Conservation (phyloP, 306 rosid species). For the Vicia faba region DNA sequence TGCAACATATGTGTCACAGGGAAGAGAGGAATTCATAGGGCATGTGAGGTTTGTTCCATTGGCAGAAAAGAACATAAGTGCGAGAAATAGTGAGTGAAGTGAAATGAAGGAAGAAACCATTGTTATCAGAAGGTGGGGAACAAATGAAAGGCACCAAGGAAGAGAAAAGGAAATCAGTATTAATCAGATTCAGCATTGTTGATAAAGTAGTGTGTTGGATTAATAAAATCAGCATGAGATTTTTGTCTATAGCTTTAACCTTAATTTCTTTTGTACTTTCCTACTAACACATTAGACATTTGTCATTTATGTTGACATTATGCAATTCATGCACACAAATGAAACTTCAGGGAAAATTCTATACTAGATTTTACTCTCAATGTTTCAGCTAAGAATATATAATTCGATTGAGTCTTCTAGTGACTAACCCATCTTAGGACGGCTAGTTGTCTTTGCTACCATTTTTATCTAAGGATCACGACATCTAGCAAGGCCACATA, state of each 20-base stretch:
- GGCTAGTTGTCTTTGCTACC: constrained; percentile 42
- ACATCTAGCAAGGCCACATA: too few species aligned
- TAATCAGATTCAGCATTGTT: background rate
- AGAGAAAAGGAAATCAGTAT: constrained; percentile 4
- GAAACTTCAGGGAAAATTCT: constrained; percentile 25
- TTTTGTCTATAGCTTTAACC: constrained; percentile 27
- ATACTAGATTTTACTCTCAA: background rate
- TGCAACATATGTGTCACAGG: constrained; percentile 55
- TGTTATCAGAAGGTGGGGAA: constrained; percentile 15
- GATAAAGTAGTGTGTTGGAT: constrained; percentile 14
- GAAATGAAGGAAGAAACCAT: constrained; percentile 45
- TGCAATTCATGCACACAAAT: constrained; percentile 11
- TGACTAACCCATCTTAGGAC: constrained; percentile 32
- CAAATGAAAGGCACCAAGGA: constrained; percentile 11
- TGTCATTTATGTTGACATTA: background rate
- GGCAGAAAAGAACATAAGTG: constrained; percentile 37
- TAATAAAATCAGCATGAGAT: constrained; percentile 11
- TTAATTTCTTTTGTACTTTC: background rate
- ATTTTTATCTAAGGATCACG: too few species aligned
- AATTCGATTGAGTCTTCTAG: constrained; percentile 25
- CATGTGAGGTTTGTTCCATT: constrained; percentile 45
- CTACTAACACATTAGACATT: background rate
- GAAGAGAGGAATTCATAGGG: constrained; percentile 40
- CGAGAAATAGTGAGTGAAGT: constrained; percentile 25
- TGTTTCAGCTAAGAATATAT: constrained; percentile 30